phyloP scores from a whole-genome alignment of 495 filamentous ascomycete genomes.

The Melanomma pulvis-pyrius region DNA sequence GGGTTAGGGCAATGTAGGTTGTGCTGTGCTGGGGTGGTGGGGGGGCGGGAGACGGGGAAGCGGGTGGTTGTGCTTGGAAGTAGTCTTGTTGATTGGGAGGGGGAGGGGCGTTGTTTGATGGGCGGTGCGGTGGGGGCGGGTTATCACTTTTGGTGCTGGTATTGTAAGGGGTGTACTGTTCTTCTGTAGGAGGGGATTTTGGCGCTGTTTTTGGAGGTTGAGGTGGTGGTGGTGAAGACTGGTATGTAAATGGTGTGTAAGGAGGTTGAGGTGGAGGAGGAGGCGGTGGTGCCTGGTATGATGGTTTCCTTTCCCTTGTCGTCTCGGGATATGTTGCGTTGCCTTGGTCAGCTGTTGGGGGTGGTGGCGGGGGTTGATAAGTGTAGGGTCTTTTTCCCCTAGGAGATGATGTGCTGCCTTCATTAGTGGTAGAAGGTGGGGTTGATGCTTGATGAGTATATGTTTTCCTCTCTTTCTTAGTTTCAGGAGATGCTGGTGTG shows the following conservation, averaged over 20 bases:
- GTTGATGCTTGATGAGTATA: not conserved
- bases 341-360: too few relatives aligned
- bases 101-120: not conserved
- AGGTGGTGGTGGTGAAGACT: not conserved
- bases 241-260: not conserved
- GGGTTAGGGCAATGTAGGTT: not conserved
- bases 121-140: not conserved
- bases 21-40: not conserved
- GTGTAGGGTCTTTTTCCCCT: not conserved
- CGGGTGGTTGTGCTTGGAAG: not conserved
- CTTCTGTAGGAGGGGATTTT: not conserved
- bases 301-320: not conserved
- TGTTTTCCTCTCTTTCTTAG: not conserved
- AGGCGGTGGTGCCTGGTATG: not conserved
- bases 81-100: not conserved
- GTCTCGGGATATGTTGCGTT: too few relatives aligned
- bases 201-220: not conserved
- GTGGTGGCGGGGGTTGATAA: too few relatives aligned
- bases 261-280: not conserved
- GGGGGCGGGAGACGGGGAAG: not conserved
- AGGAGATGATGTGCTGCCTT: not conserved
- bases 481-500: not conserved
- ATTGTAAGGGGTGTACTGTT: not conserved
- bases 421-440: not conserved
- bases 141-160: not conserved